A percentile compares a stretch with the other conserved stretches of the same genome.
Conservation (phyloP, 192 early-diverging fungal genomes). For the Dissophora globulifera region DNA sequence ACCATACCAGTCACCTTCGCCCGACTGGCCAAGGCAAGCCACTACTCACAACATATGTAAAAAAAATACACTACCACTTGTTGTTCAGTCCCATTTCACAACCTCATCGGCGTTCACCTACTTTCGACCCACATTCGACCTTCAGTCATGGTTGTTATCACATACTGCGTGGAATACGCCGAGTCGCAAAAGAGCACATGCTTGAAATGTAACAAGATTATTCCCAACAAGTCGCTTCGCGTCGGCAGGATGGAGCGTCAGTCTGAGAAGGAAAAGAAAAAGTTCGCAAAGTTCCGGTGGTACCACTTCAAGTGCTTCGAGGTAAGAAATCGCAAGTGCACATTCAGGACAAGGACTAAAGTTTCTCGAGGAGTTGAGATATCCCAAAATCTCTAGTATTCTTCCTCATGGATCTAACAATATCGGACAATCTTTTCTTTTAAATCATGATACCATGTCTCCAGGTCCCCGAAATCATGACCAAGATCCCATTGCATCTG, state of each 20-base stretch:
- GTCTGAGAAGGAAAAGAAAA: constrained; percentile 62
- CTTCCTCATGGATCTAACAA: too few species aligned
- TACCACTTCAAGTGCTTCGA: constrained; percentile 65
- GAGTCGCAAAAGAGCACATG: constrained; percentile 57
- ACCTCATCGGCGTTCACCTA: background rate
- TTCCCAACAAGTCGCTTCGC: constrained; percentile 60
- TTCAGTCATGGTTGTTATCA: constrained; percentile 43
- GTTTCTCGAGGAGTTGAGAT: too few species aligned
- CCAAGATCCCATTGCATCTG: constrained; percentile 57
- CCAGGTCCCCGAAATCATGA: constrained; percentile 58
- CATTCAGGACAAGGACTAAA: too few species aligned
- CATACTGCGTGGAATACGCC: constrained; percentile 61
- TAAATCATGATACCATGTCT: background rate
- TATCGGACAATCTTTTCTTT: too few species aligned
- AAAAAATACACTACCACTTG: constrained; percentile 8
- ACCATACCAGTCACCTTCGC: too few species aligned
- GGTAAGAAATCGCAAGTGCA: constrained; percentile 17
- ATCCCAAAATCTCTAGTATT: too few species aligned
- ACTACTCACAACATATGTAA: background rate
- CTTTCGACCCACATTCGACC: background rate
- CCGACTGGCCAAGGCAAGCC: too few species aligned
- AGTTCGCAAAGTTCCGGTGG: constrained; percentile 61
- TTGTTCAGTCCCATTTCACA: too few species aligned
- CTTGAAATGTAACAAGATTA: constrained; percentile 54
- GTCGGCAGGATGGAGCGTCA: constrained; percentile 55